Percentiles rank a stretch among this genome's conserved stretches.
Evolutionary conservation across 202 grass and related monocot genomes (phyloP).

Genomic region (Dendrocalamus latiflorus): DNA sequence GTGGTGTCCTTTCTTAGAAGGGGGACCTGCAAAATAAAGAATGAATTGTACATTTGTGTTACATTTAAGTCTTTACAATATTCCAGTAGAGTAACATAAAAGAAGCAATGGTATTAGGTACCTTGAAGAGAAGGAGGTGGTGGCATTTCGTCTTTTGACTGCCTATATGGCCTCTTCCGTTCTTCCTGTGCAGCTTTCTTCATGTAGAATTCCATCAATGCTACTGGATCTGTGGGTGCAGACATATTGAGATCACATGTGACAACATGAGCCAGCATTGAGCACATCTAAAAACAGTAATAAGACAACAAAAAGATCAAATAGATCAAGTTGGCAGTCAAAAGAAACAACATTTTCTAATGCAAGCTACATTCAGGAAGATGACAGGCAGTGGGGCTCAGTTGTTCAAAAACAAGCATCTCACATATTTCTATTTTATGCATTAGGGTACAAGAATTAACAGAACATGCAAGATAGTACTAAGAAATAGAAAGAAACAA

Average conservation of each 20-base stretch:
- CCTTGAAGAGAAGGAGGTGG: conserved; percentile 94
- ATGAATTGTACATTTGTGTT: background rate
- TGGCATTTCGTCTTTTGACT: conserved; percentile 95
- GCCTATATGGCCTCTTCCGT: conserved; percentile 55
- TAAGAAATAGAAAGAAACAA: background rate
- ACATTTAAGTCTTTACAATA: background rate
- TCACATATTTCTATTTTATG: background rate
- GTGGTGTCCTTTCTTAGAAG: conserved; percentile 88
- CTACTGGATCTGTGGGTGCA: conserved; percentile 57
- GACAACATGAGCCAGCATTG: conserved; percentile 8
- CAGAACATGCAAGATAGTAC: background rate
- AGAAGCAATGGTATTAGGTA: background rate
- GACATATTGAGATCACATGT: conserved; percentile 44
- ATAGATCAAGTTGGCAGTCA: background rate
- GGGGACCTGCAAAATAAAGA: conserved; percentile 22
- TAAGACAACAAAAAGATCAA: background rate
- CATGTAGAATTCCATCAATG: conserved; percentile 95
- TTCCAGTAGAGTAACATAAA: background rate
- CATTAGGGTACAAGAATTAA: background rate
- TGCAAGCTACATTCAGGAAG: conserved; percentile 2
- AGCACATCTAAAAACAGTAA: background rate
- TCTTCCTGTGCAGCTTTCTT: conserved; percentile 93
- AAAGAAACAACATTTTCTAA: background rate
- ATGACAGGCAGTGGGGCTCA: background rate
- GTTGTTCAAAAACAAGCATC: background rate